Percentiles rank a stretch among this genome's conserved stretches.
Evolutionary conservation across 2,329 filamentous ascomycete genomes (phyloP).

Genomic region (Xylaria digitata): DNA sequence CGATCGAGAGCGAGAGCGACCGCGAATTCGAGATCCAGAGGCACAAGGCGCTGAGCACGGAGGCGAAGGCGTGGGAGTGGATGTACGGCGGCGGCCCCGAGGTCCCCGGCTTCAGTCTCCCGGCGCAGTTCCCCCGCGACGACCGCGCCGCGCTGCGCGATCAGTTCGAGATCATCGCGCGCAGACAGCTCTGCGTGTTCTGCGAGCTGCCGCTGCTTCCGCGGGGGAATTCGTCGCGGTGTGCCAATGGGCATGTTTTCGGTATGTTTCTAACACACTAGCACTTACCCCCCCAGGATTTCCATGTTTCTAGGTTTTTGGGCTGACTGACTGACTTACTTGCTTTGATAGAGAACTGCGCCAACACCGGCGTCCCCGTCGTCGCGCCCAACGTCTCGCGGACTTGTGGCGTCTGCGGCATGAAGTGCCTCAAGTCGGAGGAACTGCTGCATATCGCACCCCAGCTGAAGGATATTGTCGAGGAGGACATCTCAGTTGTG

Average conservation of each 20-base stretch:
- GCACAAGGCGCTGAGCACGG: constrained; percentile 57
- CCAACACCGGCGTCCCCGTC: constrained; percentile 65
- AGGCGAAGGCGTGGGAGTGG: constrained; percentile 67
- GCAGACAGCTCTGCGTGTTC: constrained; percentile 59
- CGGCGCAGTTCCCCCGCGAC: constrained; percentile 14
- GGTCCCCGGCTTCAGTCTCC: constrained; percentile 55
- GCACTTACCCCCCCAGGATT: neutral
- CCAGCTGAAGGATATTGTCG: constrained; percentile 40
- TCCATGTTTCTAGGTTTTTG: neutral
- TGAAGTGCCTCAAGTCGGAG: constrained; percentile 60
- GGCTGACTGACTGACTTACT: neutral
- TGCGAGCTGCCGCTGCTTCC: constrained; percentile 54
- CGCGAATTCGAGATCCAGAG: too few relatives aligned
- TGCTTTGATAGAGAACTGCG: constrained; percentile 59
- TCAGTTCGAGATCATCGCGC: constrained; percentile 54
- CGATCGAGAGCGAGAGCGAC: too few relatives aligned
- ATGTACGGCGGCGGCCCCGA: constrained; percentile 66
- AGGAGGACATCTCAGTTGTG: constrained; percentile 46
- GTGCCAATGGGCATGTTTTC: constrained; percentile 55
- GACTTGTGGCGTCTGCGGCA: constrained; percentile 66
- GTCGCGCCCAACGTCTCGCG: constrained; percentile 64
- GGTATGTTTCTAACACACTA: constrained; percentile 42
- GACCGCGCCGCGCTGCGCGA: constrained; percentile 46
- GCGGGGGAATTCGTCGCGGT: constrained; percentile 53
- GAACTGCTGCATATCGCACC: constrained; percentile 52